Evolutionary conservation across 2,329 filamentous ascomycete species (phyloP).

Genomic region (Sporothrix dimorphospora): DNA sequence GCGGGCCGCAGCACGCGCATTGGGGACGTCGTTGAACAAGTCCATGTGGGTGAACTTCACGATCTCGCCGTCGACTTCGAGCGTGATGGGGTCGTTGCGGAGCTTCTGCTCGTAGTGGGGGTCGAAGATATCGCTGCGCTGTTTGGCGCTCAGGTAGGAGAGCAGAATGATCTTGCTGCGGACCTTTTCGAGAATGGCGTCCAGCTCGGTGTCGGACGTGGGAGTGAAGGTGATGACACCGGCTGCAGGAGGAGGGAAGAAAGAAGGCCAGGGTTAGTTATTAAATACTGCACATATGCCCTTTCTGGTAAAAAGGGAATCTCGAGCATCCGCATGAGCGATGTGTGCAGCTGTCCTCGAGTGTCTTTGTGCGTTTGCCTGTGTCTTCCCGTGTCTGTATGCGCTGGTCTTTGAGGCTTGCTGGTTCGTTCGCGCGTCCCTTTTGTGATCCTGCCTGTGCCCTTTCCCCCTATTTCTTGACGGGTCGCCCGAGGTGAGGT

Average conservation of each 20-base stretch:
- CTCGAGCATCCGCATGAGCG: neutral
- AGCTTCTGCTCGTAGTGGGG: conserved; percentile 52
- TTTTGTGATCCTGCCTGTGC: neutral
- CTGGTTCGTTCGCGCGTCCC: neutral
- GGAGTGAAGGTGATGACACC: conserved; percentile 52
- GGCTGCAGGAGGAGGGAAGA: conserved; percentile 15
- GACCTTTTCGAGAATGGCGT: conserved; percentile 55
- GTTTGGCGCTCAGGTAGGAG: conserved; percentile 56
- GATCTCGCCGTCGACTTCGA: conserved; percentile 61
- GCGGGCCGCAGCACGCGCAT: conserved; percentile 45
- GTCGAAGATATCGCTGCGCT: conserved; percentile 58
- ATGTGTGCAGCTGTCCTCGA: neutral
- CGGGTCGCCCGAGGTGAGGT: conserved; percentile 2
- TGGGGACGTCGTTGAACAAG: conserved; percentile 48
- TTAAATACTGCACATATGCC: conserved; percentile 1
- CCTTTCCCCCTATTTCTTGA: neutral
- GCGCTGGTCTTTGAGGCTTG: neutral
- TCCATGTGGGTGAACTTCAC: conserved; percentile 55
- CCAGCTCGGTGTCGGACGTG: conserved; percentile 58
- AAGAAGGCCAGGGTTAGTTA: conserved; percentile 20
- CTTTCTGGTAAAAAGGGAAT: neutral
- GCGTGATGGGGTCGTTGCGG: conserved; percentile 57
- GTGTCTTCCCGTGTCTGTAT: neutral
- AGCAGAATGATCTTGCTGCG: conserved; percentile 65
- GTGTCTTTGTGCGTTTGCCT: neutral